Base-by-base conservation (phyloP, 2,329 filamentous ascomycete species). In the Neonectria sp. region DNA sequence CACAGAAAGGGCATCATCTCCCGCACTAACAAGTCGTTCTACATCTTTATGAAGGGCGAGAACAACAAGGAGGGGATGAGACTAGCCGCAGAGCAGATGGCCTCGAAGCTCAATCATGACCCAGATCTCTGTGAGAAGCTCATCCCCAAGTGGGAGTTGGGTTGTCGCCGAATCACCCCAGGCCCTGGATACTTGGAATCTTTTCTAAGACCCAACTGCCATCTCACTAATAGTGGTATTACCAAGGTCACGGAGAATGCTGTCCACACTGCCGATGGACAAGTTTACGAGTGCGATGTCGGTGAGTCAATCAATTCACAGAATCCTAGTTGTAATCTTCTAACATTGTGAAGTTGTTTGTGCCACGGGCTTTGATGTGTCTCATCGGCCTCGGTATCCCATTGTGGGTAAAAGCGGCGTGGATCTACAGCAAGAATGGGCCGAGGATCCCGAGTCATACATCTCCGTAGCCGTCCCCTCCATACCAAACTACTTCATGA, bases 361-460 rank as follows among this genome's bases (percentile, higher is more conserved):
- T 63, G 87, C 87, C 17, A 89, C 86, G 0, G 86, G 87, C 2
- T 89, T 88, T 68, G 84, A 89, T 68, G 83, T 84, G 7, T 87
- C 85, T 0, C 88, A 87, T 74, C 74, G 81, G 1, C 86, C 87
- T 3, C 81, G 83, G 1, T 88, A 87, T 65, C 81, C 83, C 9
- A 83, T 90, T 3, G 78, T 81, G 2, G 89, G 88, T 1, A 80
- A 81, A 49, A 76, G 80, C 3, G 84, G 83, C 3, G 81, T 83
- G 37, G 80, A 83, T 45, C 77, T 90, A 5, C 81, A 86, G 21
- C 79, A 88, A 37, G 78, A 84, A 2, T 90, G 89, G 88, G 80
- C 85, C 2, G 73, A 75, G n/a, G 73, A 76, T 25, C 75, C 77
- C 3, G 74, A 77, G 43, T 73, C 75, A 0, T 79, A 79, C 56